phyloP scores from a whole-genome alignment of 768 basidiomycete genomes.

The Vararia minispora region DNA sequence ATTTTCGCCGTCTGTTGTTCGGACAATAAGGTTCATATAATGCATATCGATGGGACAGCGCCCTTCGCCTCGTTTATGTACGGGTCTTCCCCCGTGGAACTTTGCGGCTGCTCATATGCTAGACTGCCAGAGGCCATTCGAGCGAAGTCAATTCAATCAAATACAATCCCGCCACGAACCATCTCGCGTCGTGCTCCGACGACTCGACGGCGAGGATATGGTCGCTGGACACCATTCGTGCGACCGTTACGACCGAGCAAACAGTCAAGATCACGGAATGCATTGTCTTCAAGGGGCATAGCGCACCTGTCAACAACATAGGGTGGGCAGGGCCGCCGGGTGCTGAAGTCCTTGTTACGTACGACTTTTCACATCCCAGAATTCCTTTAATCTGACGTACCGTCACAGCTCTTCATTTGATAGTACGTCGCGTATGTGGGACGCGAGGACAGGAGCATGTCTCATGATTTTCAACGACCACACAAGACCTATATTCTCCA shows the following conservation, averaged over 20 bases:
- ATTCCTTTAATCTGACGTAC: conserved; percentile 3
- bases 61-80: conserved; percentile 57
- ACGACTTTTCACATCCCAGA: conserved; percentile 17
- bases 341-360: conserved; percentile 61
- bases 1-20: conserved; percentile 68
- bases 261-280: conserved; percentile 19
- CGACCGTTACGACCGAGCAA: conserved; percentile 15
- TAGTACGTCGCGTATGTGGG: conserved; percentile 72
- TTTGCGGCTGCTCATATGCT: neutral
- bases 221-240: conserved; percentile 41
- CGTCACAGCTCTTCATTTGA: conserved; percentile 65
- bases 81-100: conserved; percentile 17
- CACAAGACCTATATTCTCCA: conserved; percentile 56
- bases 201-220: conserved; percentile 72
- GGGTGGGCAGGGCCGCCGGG: conserved; percentile 53
- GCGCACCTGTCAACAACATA: conserved; percentile 50
- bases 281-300: conserved; percentile 50
- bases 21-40: conserved; percentile 51
- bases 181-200: conserved; percentile 73
- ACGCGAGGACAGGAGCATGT: conserved; percentile 67
- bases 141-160: conserved; percentile 75
- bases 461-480: conserved; percentile 63
- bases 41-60: conserved; percentile 38
- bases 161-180: conserved; percentile 52
- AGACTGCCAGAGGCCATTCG: conserved; percentile 45